Percentiles rank a stretch among this genome's conserved stretches.
Evolutionary conservation across 768 basidiomycete genomes (phyloP).

Genomic region (Auriscalpium vulgare): DNA sequence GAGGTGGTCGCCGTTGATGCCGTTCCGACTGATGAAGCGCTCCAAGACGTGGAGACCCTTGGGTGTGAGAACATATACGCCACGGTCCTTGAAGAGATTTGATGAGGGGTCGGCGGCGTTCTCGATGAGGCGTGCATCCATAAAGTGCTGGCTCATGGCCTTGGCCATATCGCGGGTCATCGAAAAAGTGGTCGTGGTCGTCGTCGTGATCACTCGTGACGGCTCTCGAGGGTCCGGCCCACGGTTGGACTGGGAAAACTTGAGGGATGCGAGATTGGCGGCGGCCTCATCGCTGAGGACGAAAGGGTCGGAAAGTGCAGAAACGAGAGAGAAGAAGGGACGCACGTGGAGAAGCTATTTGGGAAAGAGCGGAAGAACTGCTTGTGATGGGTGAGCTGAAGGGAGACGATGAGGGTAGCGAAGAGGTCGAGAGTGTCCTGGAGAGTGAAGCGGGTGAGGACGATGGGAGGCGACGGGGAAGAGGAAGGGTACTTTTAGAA

Average conservation of each 20-base stretch:
- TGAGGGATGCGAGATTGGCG: constrained; percentile 86
- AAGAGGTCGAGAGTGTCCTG: constrained; percentile 96
- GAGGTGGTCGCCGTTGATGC: constrained; percentile 91
- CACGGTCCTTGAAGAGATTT: constrained; percentile 94
- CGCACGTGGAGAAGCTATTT: constrained; percentile 94
- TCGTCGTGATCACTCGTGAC: constrained; percentile 96
- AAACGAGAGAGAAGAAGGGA: constrained; percentile 16
- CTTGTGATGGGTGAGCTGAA: constrained; percentile 81
- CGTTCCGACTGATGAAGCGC: constrained; percentile 99
- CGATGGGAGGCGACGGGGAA: constrained; percentile 3
- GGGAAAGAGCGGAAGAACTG: constrained; percentile 94
- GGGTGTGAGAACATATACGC: constrained; percentile 90
- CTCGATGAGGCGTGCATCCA: constrained; percentile 97
- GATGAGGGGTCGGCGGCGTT: constrained; percentile 88
- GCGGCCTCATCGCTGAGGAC: constrained; percentile 85
- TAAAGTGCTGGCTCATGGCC: constrained; percentile 99
- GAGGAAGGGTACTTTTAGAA: constrained; percentile 61
- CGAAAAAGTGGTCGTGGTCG: constrained; percentile 98
- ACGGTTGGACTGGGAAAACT: constrained; percentile 98
- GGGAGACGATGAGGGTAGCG: constrained; percentile 91
- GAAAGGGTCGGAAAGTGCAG: constrained; percentile 8
- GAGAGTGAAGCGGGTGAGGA: constrained; percentile 4
- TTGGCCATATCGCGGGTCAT: constrained; percentile 99
- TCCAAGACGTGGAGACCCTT: constrained; percentile 98
- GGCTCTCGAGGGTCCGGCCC: constrained; percentile 98